Conservation (phyloP, 805 yeast genomes). For the Candida morakotiae region DNA sequence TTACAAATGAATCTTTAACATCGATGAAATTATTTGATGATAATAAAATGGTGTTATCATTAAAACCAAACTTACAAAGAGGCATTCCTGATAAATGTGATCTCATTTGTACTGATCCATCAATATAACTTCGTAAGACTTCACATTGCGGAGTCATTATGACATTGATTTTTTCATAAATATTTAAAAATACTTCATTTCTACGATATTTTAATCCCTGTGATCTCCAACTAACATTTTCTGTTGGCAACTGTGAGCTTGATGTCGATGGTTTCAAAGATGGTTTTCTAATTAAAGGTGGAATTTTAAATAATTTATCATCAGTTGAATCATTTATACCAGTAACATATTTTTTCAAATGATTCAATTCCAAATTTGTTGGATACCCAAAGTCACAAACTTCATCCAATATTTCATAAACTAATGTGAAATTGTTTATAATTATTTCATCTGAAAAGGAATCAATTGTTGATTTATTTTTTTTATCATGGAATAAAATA, state of each 20-base stretch:
- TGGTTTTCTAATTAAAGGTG: conserved; percentile 8
- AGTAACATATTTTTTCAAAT: conserved; percentile 16
- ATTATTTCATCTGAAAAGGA: conserved; percentile 36
- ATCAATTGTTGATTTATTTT: conserved; percentile 3
- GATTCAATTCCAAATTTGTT: conserved; percentile 50
- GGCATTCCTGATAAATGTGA: conserved; percentile 81
- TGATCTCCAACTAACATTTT: conserved; percentile 61
- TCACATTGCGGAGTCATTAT: conserved; percentile 64
- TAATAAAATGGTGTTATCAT: conserved; percentile 41
- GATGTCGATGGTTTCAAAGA: conserved; percentile 10
- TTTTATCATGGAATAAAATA: conserved; percentile 12
- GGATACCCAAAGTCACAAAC: conserved; percentile 77
- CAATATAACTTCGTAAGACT: conserved; percentile 65
- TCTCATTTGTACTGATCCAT: conserved; percentile 69
- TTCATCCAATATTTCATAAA: conserved; percentile 78
- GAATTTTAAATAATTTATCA: conserved; percentile 17
- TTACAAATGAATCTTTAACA: conserved; percentile 46
- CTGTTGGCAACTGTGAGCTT: conserved; percentile 4
- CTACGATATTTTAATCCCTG: conserved; percentile 70
- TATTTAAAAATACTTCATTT: conserved; percentile 75
- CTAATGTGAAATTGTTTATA: conserved; percentile 59
- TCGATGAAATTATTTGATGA: conserved; percentile 6
- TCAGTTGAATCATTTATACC: conserved; percentile 10
- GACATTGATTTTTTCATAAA: conserved; percentile 70
- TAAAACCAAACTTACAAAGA: conserved; percentile 73